A percentile compares a stretch with the other conserved stretches of the same genome.
phyloP scores from a whole-genome alignment of 129 eudicot species.

The Saussurea involucrata region DNA sequence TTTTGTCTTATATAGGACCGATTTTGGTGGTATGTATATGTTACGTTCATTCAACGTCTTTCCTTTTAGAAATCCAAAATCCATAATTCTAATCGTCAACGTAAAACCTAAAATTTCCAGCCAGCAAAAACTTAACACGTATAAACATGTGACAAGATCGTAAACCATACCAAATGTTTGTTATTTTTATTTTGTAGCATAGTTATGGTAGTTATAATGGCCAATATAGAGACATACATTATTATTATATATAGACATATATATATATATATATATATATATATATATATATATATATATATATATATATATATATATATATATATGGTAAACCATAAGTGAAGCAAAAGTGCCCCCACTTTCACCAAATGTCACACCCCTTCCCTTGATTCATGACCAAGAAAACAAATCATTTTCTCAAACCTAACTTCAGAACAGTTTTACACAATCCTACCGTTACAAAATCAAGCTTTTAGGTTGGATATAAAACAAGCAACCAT shows the following conservation, averaged over 20 bases:
- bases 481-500: conserved; percentile 29
- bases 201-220: conserved; percentile 14
- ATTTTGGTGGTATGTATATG: neutral
- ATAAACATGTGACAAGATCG: neutral
- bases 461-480: conserved; percentile 13
- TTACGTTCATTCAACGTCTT: neutral
- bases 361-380: conserved; percentile 40
- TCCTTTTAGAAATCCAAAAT: neutral
- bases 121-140: neutral
- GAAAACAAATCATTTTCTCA: conserved; percentile 30
- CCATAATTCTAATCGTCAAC: neutral
- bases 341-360: conserved; percentile 39
- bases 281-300: conserved; percentile 5
- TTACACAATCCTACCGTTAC: conserved; percentile 39
- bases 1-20: neutral
- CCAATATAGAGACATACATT: neutral
- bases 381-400: conserved; percentile 37
- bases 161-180: neutral
- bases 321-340: conserved; percentile 29
- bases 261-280: conserved; percentile 2
- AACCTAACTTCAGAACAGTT: conserved; percentile 36
- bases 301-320: conserved; percentile 5
- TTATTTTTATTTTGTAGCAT: neutral
- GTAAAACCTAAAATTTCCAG: neutral
- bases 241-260: neutral